Conservation (phyloP, 2,329 filamentous ascomycete species). For the Hymenoscyphus albidus region DNA sequence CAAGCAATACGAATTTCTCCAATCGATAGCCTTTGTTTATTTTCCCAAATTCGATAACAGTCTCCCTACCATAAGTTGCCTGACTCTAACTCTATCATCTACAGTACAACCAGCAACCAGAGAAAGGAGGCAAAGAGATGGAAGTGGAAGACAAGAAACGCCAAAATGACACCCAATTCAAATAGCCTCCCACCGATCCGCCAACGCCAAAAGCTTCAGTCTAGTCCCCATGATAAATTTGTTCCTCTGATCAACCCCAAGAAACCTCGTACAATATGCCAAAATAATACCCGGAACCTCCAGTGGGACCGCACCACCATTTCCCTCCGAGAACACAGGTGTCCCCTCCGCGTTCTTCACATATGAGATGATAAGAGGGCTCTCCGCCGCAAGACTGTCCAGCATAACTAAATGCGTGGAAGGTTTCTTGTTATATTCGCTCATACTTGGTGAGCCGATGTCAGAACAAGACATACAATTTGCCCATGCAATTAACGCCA, state of each 20-base stretch:
- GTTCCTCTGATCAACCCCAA: not conserved
- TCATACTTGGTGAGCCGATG: not conserved
- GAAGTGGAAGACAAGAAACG: not conserved
- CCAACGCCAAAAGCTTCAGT: not conserved
- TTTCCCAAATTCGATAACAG: not conserved
- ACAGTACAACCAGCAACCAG: not conserved
- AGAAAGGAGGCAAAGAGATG: too few species aligned
- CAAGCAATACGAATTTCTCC: too few species aligned
- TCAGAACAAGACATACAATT: slow-evolving; percentile 1
- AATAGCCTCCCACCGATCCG: not conserved
- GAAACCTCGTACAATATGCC: not conserved
- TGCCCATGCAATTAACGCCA: not conserved
- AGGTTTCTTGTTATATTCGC: not conserved
- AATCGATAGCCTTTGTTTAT: not conserved
- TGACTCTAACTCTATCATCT: not conserved
- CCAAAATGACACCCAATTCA: not conserved
- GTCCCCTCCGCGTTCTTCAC: not conserved
- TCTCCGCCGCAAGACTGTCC: not conserved
- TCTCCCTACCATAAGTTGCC: not conserved
- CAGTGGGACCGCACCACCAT: not conserved
- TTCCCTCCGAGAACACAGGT: not conserved
- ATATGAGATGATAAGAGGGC: not conserved
- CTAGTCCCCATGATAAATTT: not conserved
- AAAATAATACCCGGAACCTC: not conserved
- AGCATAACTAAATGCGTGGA: not conserved